phyloP scores from a whole-genome alignment of 768 basidiomycete genomes.

The Naganishia antarctica region DNA sequence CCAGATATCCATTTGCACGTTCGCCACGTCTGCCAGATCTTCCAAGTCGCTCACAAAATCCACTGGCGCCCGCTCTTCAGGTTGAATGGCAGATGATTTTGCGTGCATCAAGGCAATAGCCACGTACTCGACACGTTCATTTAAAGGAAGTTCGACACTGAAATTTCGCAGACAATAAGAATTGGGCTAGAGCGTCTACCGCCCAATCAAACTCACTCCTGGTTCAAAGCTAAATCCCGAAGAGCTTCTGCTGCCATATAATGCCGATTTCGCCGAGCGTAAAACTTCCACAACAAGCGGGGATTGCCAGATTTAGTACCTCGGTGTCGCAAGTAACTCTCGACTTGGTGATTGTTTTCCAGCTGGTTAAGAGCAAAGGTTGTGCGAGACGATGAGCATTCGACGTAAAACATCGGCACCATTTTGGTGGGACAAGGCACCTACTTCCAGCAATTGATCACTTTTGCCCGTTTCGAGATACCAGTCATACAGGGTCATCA shows the following conservation, averaged over 20 bases:
- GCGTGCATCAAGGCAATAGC: constrained; percentile 93
- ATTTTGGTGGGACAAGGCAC: no score
- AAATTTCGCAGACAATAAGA: background rate
- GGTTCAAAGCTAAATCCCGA: constrained; percentile 71
- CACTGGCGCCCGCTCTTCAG: constrained; percentile 81
- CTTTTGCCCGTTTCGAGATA: constrained; percentile 70
- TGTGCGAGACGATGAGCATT: no score
- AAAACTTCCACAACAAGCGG: constrained; percentile 90
- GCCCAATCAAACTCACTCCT: constrained; percentile 57
- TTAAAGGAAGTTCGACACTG: constrained; percentile 53
- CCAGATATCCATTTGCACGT: constrained; percentile 90
- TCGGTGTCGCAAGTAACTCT: constrained; percentile 24
- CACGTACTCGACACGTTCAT: constrained; percentile 78
- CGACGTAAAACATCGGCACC: no score
- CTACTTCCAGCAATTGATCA: constrained; percentile 83
- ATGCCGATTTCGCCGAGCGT: constrained; percentile 84
- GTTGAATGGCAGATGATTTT: constrained; percentile 81
- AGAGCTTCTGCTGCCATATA: constrained; percentile 83
- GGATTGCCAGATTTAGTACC: constrained; percentile 22
- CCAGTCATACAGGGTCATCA: constrained; percentile 93
- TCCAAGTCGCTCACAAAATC: constrained; percentile 90
- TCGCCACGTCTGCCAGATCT: constrained; percentile 93
- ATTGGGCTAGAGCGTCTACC: background rate
- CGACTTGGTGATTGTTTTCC: constrained; percentile 60
- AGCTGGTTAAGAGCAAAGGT: no score